Conservation (phyloP, 768 basidiomycete species). For the Lentinula boryana region DNA sequence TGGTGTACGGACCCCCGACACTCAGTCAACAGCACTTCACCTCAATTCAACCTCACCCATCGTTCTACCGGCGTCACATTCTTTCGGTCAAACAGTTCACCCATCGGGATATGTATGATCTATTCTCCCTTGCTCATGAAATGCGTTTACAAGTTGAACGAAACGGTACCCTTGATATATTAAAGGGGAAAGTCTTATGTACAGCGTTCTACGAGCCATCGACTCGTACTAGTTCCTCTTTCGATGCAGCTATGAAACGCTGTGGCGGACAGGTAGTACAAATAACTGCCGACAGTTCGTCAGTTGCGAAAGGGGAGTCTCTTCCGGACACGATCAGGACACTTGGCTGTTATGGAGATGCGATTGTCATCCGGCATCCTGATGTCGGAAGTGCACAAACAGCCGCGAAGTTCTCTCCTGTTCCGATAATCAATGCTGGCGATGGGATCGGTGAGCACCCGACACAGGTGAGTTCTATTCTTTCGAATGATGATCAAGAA, state of each 20-base stretch:
- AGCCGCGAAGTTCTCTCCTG: conserved; percentile 94
- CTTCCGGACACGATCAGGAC: conserved; percentile 92
- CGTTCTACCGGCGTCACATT: conserved; percentile 91
- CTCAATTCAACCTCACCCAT: conserved; percentile 61
- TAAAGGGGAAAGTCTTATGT: conserved; percentile 87
- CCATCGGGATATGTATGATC: conserved; percentile 82
- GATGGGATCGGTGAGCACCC: conserved; percentile 98
- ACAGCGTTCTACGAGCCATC: conserved; percentile 96
- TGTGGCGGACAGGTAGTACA: conserved; percentile 95
- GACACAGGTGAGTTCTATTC: conserved; percentile 65
- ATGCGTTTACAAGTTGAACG: conserved; percentile 96
- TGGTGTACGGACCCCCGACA: conserved; percentile 26
- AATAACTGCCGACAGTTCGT: conserved; percentile 74
- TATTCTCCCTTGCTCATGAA: conserved; percentile 93
- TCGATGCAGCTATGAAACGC: conserved; percentile 98
- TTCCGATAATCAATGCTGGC: conserved; percentile 95
- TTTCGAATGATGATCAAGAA: not conserved
- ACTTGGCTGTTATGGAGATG: conserved; percentile 92
- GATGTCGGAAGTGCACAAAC: conserved; percentile 89
- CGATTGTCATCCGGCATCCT: conserved; percentile 91
- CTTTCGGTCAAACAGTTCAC: conserved; percentile 92
- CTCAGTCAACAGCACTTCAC: conserved; percentile 20
- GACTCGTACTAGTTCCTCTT: conserved; percentile 91
- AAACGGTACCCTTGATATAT: conserved; percentile 78
- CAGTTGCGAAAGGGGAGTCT: conserved; percentile 90